These are phyloP conservation scores for Gentiana dahurica DNA, from an alignment of 257 asterid genomes.

Conservation along the genomic window DNA sequence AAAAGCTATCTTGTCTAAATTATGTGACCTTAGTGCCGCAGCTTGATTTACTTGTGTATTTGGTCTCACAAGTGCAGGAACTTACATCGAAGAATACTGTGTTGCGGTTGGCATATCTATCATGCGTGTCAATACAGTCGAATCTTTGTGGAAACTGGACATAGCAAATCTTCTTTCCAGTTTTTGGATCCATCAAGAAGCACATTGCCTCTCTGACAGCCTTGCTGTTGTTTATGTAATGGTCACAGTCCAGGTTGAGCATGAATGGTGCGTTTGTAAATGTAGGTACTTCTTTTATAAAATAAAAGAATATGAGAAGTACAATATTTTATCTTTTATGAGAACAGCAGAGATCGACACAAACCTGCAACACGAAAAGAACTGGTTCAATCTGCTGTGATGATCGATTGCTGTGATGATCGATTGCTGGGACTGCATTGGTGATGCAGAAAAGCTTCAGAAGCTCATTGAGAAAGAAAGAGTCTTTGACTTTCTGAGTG, in stretches of 20 bases:
- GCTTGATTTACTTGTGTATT: too few species aligned
- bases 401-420: too few species aligned
- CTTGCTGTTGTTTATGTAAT: constrained; percentile 89
- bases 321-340: too few species aligned
- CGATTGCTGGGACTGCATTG: too few species aligned
- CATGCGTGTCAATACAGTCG: constrained; percentile 90
- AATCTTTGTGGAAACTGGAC: constrained; percentile 98
- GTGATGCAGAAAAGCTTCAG: too few species aligned
- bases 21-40: too few species aligned
- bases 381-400: too few species aligned
- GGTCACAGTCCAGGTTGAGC: constrained; percentile 99
- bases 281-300: too few species aligned
- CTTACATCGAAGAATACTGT: constrained; percentile 97
- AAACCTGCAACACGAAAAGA: constrained; percentile 41
- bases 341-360: constrained; percentile 79
- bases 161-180: constrained; percentile 83
- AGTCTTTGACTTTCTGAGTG: too few species aligned
- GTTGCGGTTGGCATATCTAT: constrained; percentile 94
- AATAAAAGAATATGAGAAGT: too few species aligned
- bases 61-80: constrained; percentile 2
- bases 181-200: constrained; percentile 88
- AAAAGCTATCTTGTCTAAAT: neutral
- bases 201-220: constrained; percentile 98
- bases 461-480: too few species aligned
- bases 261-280: constrained; percentile 90